Conservation (phyloP, 192 early-diverging fungal species). For the Geosiphon pyriformis region DNA sequence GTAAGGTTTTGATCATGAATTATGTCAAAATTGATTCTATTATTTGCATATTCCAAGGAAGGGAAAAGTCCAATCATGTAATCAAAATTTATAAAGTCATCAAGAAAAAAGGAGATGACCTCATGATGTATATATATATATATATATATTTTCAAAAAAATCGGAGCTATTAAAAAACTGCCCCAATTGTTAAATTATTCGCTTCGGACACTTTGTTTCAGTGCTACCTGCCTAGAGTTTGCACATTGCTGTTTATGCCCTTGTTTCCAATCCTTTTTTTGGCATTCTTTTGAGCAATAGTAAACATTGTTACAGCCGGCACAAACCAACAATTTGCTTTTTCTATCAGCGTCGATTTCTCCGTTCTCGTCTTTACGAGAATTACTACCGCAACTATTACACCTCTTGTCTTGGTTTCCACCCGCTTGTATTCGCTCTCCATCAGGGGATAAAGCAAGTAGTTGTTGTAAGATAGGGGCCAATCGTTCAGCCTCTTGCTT, state of each 20-base stretch:
- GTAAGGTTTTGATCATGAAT: too few species aligned
- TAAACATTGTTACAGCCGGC: slow-evolving; percentile 47
- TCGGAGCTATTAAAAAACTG: too few species aligned
- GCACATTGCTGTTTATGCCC: slow-evolving; percentile 44
- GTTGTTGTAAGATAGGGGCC: slow-evolving; percentile 20
- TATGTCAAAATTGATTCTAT: too few species aligned
- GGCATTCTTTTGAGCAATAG: slow-evolving; percentile 57
- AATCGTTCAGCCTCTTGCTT: slow-evolving; percentile 14
- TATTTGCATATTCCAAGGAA: too few species aligned
- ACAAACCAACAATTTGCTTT: slow-evolving; percentile 38
- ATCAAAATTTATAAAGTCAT: too few species aligned
- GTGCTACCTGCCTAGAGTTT: neutral
- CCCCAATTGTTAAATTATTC: too few species aligned
- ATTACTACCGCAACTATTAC: slow-evolving; percentile 32
- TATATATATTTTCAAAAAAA: too few species aligned
- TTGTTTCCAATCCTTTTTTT: slow-evolving; percentile 49
- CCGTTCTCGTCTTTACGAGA: slow-evolving; percentile 19
- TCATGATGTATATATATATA: too few species aligned
- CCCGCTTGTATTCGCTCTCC: neutral
- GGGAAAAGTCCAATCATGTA: too few species aligned
- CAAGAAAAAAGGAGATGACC: too few species aligned
- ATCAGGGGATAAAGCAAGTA: slow-evolving; percentile 20
- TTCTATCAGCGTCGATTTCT: slow-evolving; percentile 25
- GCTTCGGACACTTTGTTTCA: neutral
- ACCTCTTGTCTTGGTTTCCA: slow-evolving; percentile 16